Base-by-base conservation (phyloP, 768 basidiomycete species). In the Amanita phalloides region DNA sequence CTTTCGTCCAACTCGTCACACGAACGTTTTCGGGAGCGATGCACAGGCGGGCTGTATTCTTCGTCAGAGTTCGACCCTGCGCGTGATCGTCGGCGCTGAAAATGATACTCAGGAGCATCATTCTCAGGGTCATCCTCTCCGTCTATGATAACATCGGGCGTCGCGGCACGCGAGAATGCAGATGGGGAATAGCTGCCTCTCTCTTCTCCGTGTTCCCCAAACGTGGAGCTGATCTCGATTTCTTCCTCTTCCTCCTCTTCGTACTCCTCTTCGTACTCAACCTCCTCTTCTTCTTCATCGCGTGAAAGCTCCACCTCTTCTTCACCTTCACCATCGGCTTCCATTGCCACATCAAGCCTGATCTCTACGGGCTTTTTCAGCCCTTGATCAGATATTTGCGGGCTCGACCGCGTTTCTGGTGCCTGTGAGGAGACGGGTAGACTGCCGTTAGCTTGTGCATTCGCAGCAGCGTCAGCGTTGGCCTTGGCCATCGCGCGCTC, bases 401-500 rank as follows among this genome's bases (percentile, higher is more conserved):
- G 20, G 35, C 14, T 23, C 6, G 47, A 21, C 28, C 47, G 56
- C n/a, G 26, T 26, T 30, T 54, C 45, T 51, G 55, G 42, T 41
- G 46, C 39, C 48, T 57, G 33, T 49, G 55, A 23, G 48, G 57
- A 42, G 56, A 54, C 30, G 30, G 48, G 45, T 32, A 63, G 58
- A 48, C 58, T 58, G 21, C 45, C 65, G 54, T 53, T 48, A 53
- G 48, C 57, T 10, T 67, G 66, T 43, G 59, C 54, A 35, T 57
- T 60, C 4, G 67, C 64, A 28, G 62, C 62, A 47, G 66, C 68
- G 3, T 68, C 71, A 42, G 73, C 69, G 53, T 77, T 79, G 4
- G 75, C 77, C 45, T 68, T 68, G 23, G 73, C 63, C 61, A 78
- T 74, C 6, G 86, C 79, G 23, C 86, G 78, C 55, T 85, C 79